These are phyloP conservation scores for Hemileccinum rubropunctum DNA, from an alignment of 768 basidiomycete genomes.

Conservation along the genomic window DNA sequence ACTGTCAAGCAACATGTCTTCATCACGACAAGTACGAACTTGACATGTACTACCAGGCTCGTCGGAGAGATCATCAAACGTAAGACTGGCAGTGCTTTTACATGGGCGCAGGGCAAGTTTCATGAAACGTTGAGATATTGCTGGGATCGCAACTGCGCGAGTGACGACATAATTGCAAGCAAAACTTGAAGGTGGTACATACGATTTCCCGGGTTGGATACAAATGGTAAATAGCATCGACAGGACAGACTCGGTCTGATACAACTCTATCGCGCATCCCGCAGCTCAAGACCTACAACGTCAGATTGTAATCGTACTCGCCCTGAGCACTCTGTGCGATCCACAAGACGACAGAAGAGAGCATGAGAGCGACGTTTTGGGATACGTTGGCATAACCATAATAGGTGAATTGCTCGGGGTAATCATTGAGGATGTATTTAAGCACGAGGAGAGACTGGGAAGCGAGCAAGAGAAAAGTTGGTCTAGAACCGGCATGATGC, in stretches of 20 bases:
- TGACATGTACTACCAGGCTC: no score
- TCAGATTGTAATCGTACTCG: conserved; percentile 94
- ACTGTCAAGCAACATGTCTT: no score
- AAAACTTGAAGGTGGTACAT: background rate
- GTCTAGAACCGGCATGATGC: background rate
- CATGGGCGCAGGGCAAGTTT: background rate
- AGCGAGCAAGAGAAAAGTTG: background rate
- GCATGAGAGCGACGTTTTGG: conserved; percentile 84
- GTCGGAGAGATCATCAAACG: background rate
- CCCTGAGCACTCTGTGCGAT: conserved; percentile 79
- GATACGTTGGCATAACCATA: conserved; percentile 96
- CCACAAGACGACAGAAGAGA: conserved; percentile 88
- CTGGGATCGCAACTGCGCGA: background rate
- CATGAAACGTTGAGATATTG: background rate
- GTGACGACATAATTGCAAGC: background rate
- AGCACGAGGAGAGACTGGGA: conserved; percentile 80
- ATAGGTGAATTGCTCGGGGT: conserved; percentile 74
- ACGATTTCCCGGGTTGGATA: conserved; percentile 4
- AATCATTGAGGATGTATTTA: conserved; percentile 80
- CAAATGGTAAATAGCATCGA: conserved; percentile 1
- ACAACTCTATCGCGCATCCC: background rate
- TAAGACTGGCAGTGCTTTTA: no score
- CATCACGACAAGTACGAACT: no score
- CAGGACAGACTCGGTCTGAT: background rate
- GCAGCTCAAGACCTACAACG: conserved; percentile 40